Evolutionary conservation across 352 stramenopile genomes (phyloP).

Genomic region (Globisporangium spinosum): DNA sequence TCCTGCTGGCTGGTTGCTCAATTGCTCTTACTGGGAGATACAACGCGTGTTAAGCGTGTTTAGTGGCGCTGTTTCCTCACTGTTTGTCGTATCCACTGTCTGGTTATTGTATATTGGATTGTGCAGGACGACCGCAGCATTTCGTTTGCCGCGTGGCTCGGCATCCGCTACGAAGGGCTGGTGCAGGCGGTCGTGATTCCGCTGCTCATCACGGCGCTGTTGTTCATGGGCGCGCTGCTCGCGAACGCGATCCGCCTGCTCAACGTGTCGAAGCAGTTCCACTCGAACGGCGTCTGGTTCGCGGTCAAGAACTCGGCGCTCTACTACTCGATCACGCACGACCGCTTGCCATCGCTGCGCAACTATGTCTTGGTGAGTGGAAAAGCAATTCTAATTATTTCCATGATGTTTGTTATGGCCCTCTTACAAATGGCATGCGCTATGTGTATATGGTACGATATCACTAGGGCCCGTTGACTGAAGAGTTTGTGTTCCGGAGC

Average conservation of each 20-base stretch:
- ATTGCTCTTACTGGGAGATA: neutral
- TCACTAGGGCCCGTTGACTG: conserved; percentile 85
- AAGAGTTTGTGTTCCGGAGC: conserved; percentile 95
- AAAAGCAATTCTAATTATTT: neutral
- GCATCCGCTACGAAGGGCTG: conserved; percentile 67
- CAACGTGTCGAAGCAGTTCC: conserved; percentile 74
- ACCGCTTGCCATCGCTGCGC: conserved; percentile 71
- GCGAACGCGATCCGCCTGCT: conserved; percentile 72
- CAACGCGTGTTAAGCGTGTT: neutral
- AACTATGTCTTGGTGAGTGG: conserved; percentile 74
- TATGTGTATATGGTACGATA: neutral
- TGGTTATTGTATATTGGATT: neutral
- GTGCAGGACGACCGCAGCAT: conserved; percentile 68
- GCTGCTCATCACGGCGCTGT: conserved; percentile 61
- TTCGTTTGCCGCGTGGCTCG: conserved; percentile 81
- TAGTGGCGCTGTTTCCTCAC: neutral
- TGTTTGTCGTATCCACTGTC: neutral
- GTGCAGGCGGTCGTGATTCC: conserved; percentile 53
- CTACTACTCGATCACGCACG: conserved; percentile 70
- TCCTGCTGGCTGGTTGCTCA: neutral
- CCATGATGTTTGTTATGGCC: neutral
- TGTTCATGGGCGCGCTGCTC: conserved; percentile 78
- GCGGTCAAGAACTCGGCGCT: conserved; percentile 82
- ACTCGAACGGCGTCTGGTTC: conserved; percentile 66
- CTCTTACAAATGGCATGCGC: neutral